phyloP scores from a whole-genome alignment of 331 rosid species.

The Quercus tomentella region DNA sequence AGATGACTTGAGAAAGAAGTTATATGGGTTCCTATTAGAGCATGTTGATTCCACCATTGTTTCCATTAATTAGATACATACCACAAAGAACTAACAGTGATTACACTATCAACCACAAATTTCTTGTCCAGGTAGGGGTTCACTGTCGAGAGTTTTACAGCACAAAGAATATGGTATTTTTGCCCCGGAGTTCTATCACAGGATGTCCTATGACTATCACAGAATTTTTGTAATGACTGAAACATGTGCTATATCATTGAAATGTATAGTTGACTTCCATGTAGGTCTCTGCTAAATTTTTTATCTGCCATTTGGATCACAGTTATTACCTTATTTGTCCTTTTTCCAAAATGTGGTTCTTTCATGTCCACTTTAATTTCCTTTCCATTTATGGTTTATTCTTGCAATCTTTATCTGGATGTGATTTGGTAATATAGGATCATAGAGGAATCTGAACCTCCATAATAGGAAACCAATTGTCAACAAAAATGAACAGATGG shows the following conservation, averaged over 20 bases:
- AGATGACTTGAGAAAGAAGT: constrained; percentile 42
- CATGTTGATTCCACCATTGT: constrained; percentile 39
- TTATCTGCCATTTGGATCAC: background rate
- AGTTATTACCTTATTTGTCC: background rate
- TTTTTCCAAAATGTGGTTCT: background rate
- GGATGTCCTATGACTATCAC: background rate
- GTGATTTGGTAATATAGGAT: too few relatives aligned
- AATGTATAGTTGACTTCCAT: background rate
- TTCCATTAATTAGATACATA: constrained; percentile 13
- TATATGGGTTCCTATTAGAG: constrained; percentile 49
- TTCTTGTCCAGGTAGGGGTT: constrained; percentile 17
- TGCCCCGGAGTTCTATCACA: background rate
- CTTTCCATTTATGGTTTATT: background rate
- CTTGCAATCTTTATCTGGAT: too few relatives aligned
- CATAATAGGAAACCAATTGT: too few relatives aligned
- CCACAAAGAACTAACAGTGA: constrained; percentile 19
- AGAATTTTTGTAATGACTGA: background rate
- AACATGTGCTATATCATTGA: background rate
- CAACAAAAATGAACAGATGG: too few relatives aligned
- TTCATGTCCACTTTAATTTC: background rate
- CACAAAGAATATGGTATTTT: background rate
- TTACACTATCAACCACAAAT: constrained; percentile 15
- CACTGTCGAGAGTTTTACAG: background rate
- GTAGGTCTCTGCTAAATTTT: background rate
- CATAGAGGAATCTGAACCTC: too few relatives aligned